phyloP scores from a whole-genome alignment of 192 early-diverging fungal species.

The Haplosporangium gracile region DNA sequence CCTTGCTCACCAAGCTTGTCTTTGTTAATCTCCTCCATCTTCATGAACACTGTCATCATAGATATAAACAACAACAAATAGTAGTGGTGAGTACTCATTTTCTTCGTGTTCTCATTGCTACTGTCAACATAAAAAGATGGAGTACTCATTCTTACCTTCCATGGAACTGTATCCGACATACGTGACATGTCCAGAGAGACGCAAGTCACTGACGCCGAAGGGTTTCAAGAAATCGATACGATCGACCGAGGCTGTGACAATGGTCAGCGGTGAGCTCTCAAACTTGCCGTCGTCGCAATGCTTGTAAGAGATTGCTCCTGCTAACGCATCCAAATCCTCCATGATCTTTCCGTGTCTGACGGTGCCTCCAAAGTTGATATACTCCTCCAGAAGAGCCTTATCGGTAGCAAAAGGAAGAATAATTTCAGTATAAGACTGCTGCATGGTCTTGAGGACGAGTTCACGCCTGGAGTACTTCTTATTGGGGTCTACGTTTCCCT shows the following conservation, averaged over 20 bases:
- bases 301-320: slow-evolving; percentile 83
- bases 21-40: slow-evolving; percentile 68
- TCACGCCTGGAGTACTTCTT: slow-evolving; percentile 28
- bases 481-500: neutral
- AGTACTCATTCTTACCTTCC: slow-evolving; percentile 67
- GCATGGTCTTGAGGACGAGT: slow-evolving; percentile 71
- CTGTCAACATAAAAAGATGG: neutral
- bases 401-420: slow-evolving; percentile 84
- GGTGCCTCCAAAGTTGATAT: slow-evolving; percentile 80
- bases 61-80: too few species aligned
- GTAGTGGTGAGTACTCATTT: neutral
- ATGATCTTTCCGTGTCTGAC: slow-evolving; percentile 88
- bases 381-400: slow-evolving; percentile 81
- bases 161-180: slow-evolving; percentile 90
- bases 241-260: slow-evolving; percentile 92
- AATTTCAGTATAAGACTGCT: slow-evolving; percentile 82
- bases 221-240: slow-evolving; percentile 82
- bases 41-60: slow-evolving; percentile 66
- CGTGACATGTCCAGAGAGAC: slow-evolving; percentile 86
- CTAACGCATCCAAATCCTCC: slow-evolving; percentile 89
- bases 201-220: slow-evolving; percentile 77
- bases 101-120: neutral
- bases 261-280: slow-evolving; percentile 65
- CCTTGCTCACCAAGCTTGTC: slow-evolving; percentile 22
- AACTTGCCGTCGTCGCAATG: slow-evolving; percentile 67